Evolutionary conservation across 306 rosid genomes (phyloP), one percentile per base, ranked within the genome.

Genomic region (Prinsepia uniflora): DNA sequence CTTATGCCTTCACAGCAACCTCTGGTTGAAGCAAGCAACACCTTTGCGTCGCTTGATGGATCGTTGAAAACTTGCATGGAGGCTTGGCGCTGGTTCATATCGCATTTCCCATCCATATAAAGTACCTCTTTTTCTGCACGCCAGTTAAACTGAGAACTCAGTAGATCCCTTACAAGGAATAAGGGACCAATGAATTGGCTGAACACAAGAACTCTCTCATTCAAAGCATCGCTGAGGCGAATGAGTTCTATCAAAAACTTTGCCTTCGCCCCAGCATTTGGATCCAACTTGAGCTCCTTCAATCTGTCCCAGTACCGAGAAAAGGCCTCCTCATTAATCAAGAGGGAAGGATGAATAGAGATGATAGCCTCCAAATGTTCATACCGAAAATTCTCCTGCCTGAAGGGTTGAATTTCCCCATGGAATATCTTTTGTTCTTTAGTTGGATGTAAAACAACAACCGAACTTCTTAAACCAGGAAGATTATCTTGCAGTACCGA

Each of bases 121-220:
- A 87, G n/a, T 46, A 84, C 68, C 71, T 87, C 88, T 4, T 43
- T 54, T 65, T 87, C 92, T 42, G 81, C 84, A 4, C 1, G 52
- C 96, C 93, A 90, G 36, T 56, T 57, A 61, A 84, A 85, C 57
- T 60, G 81, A 10, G 59, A 50, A 42, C 67, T 46, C 15, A 90
- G 85, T 63, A 56, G 76, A 7, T 79, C 82, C 58, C 12, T 67
- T 10, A 84, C 18, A 19, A 86, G 81, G 61, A 8, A 10, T 69
- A 90, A 75, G 1, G 94, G 89, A 3, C 18, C 66, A 49, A 87
- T 14, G 55, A 47, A 86, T 63, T 87, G 88, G 70, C 96, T 84
- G 66, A 90, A 87, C 30, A 90, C 79, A 77, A 90, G 80, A 15
- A 90, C 91, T 67, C 82, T 86, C 72, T 90, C 96, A 10, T 81